phyloP scores from a whole-genome alignment of 78 protist genomes.

The Dictyostelium citrinum region DNA sequence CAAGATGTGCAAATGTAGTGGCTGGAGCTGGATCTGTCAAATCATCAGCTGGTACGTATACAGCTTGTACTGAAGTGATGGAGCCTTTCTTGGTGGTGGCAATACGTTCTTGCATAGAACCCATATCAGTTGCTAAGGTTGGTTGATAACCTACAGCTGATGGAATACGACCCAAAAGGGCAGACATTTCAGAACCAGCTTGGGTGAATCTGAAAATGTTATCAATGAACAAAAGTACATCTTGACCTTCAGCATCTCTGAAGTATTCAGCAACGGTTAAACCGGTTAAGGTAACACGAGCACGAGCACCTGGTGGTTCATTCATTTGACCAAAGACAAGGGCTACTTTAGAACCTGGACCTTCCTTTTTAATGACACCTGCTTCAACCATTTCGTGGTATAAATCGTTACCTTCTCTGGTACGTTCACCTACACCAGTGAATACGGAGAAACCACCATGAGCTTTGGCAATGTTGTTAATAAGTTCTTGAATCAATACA shows the following conservation, averaged over 20 bases:
- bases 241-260: constrained; percentile 98
- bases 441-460: constrained; percentile 99
- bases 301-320: constrained; percentile 99
- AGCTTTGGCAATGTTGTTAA: constrained; percentile 98
- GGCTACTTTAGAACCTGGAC: constrained; percentile 95
- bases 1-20: constrained; percentile 99
- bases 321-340: constrained; percentile 99
- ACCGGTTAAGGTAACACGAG: constrained; percentile 99
- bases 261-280: constrained; percentile 99
- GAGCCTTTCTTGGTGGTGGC: constrained; percentile 98
- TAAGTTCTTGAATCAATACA: constrained; percentile 97
- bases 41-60: constrained; percentile 99
- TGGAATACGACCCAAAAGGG: constrained; percentile 99
- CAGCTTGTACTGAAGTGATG: constrained; percentile 99
- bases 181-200: constrained; percentile 99
- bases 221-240: constrained; percentile 99
- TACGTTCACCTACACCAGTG: constrained; percentile 99
- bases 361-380: constrained; percentile 96
- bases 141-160: constrained; percentile 99
- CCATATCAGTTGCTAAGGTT: constrained; percentile 98
- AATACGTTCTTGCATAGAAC: constrained; percentile 99
- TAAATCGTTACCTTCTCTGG: constrained; percentile 99
- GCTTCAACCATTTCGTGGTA: constrained; percentile 98
- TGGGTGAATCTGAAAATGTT: constrained; percentile 99
- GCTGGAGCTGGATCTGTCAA: constrained; percentile 99